Evolutionary conservation across 176 grass and related monocot species (phyloP), one percentile per base, ranked within the genome.

Genomic region (Musa itinerans): DNA sequence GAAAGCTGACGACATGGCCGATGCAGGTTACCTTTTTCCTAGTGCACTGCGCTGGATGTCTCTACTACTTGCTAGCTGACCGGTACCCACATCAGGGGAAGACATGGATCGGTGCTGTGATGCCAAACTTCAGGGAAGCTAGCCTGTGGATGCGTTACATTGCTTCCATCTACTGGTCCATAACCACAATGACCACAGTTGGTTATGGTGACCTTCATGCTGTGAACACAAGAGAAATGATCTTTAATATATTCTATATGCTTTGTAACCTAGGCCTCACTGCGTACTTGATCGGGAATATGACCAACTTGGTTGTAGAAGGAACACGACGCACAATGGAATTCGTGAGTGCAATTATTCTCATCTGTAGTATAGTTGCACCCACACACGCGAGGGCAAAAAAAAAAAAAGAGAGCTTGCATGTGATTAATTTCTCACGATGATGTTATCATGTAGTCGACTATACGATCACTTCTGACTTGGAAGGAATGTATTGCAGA

Each of bases 211-310:
- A 98, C 74, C 88, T 98, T 1, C 90, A 93, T 78, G 94, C 94
- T 50, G 29, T 89, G 78, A 98, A 98, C 84, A 98, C 85, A 23
- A 25, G 89, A 61, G 94, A 98, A 80, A 98, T 98, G 94, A 68
- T 98, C 74, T 98, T 93, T 80, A 98, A 98, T 81, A 98, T 98
- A 62, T 93, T 98, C 81, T 98, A 93, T 63, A 98, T 98, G 94
- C 88, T 97, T 57, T 98, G 92, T 76, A 98, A 93, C 79, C 91
- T 97, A 29, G 88, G 90, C 53, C 86, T 98, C 54, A 93, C 94
- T 1, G 82, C 94, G 15, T 98, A 98, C 83, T 79, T 98, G 86
- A 98, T 93, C 70, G 94, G 94, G 75, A 98, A 93, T 72, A 98
- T 98, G 94, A 93, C 94, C 79, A 98, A 98, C 85, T 89, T 97